Percentiles rank a stretch among this genome's conserved stretches.
Evolutionary conservation across 257 asterid species (phyloP).

Genomic region (Solanum paucissectum): DNA sequence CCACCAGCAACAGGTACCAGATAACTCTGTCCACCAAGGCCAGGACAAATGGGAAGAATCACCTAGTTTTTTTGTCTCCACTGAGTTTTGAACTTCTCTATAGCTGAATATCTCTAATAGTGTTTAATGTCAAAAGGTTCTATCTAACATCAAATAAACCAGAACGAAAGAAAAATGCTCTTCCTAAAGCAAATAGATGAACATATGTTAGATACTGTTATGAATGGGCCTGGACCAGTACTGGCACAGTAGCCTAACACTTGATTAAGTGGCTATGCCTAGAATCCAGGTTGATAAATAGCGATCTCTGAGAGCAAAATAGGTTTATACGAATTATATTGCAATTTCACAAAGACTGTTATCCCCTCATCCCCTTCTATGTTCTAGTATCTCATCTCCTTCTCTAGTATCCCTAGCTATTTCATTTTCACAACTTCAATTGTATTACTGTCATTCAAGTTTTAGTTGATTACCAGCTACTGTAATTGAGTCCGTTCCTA

Average conservation of each 20-base stretch:
- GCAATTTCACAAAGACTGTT: background rate
- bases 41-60: background rate
- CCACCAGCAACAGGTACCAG: background rate
- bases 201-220: background rate
- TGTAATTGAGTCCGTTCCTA: background rate
- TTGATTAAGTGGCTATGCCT: background rate
- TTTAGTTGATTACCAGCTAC: background rate
- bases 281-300: background rate
- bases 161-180: background rate
- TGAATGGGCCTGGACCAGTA: background rate
- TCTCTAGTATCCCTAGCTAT: background rate
- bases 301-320: background rate
- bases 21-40: background rate
- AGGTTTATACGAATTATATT: background rate
- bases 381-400: background rate
- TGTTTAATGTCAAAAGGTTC: background rate
- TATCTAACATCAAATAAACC: background rate
- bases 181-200: background rate
- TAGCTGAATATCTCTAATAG: background rate
- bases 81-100: background rate
- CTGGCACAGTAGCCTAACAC: background rate
- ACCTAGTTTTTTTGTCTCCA: background rate
- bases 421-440: background rate
- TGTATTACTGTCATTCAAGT: background rate
- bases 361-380: background rate